Base-by-base conservation (phyloP, 768 basidiomycete species). In the Fomitopsis serialis region DNA sequence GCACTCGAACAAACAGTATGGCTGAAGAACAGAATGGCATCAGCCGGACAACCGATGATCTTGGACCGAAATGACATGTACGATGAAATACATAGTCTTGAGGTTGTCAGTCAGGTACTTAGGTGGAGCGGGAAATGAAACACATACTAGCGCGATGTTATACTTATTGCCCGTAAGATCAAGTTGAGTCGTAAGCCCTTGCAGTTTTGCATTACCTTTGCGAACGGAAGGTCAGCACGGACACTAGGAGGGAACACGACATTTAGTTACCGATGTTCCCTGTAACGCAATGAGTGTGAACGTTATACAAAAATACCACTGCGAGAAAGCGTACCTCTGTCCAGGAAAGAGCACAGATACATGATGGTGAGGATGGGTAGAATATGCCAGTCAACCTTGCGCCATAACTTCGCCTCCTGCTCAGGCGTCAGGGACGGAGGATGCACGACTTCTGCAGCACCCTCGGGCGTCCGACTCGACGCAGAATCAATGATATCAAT, bases 81-180 rank as follows among this genome's bases (percentile, higher is more conserved):
- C 85, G 40, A 88, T 77, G 63, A 86, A 87, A 60, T 78, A 88
- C 79, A 83, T 82, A 0, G 84, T 85, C 84, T 87, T 48, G 8
- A 24, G 5, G 22, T 32, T 17, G 45, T 46, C 35, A 47, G 15
- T 50, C 11, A 23, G 37, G 11, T 35, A 25, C 8, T 50, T n/a
- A 46, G 42, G 24, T 27, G 29, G 19, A 24, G 35, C 10, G 45
- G 21, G 48, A 44, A 25, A 0, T 22, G n/a, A n/a, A 50, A 36
- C 7, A 62, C 73, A 15, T 45, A 86, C 85, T 62, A 88, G 64
- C 0, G 84, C 83, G 36, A 85, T 79, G 56, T 87, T 87, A 56
- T 84, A 89, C 58, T 78, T 68, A 60, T 81, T 76, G 8, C 81
- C 79, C 0, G 71, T 75, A 37, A 89, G 72, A 34, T 78, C 21